Percentiles rank a stretch among this genome's conserved stretches.
Conservation (phyloP, 495 filamentous ascomycete species). For the Amniculicola lignicola region DNA sequence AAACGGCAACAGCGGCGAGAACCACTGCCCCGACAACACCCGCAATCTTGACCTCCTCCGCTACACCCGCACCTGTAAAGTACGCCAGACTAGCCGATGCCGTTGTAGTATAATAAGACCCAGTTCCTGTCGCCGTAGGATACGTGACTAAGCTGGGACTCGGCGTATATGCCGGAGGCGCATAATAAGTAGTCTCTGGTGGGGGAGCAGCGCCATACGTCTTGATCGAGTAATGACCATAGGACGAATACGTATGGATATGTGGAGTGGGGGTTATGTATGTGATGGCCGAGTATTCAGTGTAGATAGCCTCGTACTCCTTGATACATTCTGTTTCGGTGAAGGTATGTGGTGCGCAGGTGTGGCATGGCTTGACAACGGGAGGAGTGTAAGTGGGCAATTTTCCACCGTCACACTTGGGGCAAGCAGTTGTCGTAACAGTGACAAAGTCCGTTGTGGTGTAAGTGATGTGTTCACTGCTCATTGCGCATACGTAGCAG, state of each 20-base stretch:
- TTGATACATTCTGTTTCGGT: conserved; percentile 22
- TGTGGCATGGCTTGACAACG: conserved; percentile 25
- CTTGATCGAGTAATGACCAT: too few relatives aligned
- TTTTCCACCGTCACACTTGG: neutral
- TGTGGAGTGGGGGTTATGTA: conserved; percentile 23
- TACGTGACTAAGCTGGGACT: neutral
- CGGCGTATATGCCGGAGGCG: neutral
- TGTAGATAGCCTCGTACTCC: conserved; percentile 1
- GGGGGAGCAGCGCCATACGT: neutral
- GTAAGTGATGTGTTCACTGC: conserved; percentile 21
- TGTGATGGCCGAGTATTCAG: conserved; percentile 20
- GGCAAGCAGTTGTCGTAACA: conserved; percentile 25
- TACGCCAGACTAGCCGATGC: neutral
- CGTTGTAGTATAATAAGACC: conserved; percentile 5
- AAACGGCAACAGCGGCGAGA: conserved; percentile 9
- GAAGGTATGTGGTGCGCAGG: conserved; percentile 23
- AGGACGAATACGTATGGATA: too few relatives aligned
- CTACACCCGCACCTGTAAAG: conserved; percentile 5
- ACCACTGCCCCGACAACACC: conserved; percentile 10
- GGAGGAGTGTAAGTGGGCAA: conserved; percentile 11
- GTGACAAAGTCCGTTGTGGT: conserved; percentile 25
- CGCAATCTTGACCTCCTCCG: conserved; percentile 3
- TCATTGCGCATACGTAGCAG: conserved; percentile 32
- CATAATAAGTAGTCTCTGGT: neutral
- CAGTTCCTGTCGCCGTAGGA: conserved; percentile 6